Base-by-base conservation (phyloP, 2,329 filamentous ascomycete genomes). In the Pseudogymnoascus sp. region DNA sequence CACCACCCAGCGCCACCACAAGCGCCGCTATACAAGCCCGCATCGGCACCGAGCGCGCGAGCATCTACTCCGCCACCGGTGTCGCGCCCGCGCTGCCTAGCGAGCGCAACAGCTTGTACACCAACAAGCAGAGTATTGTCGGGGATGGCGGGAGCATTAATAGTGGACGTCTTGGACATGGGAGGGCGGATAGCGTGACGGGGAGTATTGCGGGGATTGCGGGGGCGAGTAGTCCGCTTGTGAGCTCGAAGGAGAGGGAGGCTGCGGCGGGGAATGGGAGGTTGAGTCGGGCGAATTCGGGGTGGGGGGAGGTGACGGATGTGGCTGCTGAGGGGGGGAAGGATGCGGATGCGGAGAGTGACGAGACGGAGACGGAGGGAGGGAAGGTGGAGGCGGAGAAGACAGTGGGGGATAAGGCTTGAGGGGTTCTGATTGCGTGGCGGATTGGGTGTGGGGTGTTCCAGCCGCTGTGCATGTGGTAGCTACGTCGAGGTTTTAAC, bases 61-160 rank as follows among this genome's bases (percentile, higher is more conserved):
- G 88, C 73, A 85, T 97, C 62, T 96, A 96, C 77, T 92, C 89
- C 0, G 82, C 87, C 0, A 87, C 88, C 0, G 89, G 89, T 13
- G 80, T 85, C 3, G 83, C 83, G 0, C 86, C 87, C 5, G 83
- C 85, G 11, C 76, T 90, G 7, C 79, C 83, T 6, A 88, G 88
- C 64, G 93, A 96, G 71, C 83, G 93, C 60, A 93, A 89, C 73
- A 96, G 90, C 75, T 84, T 89, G 67, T 93, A 96, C 71, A 85
- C 88, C 28, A 85, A 85, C 9, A 74, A 73, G 62, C 75, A 78
- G 65, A 75, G 76, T 47, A 74, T 80, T 60, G 72, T 74, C 57
- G 85, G 82, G 4, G 91, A 96, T 68, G 89, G 84, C 1, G 86
- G 87, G 9, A 96, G 91, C 71, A 79, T 96, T 31, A 83, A 90